Conservation (phyloP, 2,329 filamentous ascomycete species). For the Botrytis hyacinthi region DNA sequence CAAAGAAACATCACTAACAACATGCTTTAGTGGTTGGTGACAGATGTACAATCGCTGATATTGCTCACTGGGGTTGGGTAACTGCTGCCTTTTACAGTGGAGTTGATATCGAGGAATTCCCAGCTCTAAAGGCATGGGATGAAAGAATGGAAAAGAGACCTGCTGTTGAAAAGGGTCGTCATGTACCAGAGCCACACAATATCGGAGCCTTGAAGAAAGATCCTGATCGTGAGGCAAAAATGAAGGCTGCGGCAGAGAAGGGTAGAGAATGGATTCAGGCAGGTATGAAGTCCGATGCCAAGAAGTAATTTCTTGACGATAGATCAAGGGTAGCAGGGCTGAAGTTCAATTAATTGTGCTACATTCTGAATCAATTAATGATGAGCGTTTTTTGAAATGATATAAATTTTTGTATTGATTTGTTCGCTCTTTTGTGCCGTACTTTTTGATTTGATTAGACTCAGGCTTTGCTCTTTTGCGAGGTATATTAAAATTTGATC, state of each 20-base stretch:
- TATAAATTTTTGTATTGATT: not conserved
- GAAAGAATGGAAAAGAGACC: slow-evolving; percentile 66
- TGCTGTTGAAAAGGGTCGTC: slow-evolving; percentile 70
- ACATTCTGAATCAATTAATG: not conserved
- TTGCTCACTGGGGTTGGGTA: slow-evolving; percentile 49
- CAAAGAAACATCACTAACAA: not conserved
- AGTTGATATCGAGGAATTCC: slow-evolving; percentile 72
- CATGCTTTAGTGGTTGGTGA: slow-evolving; percentile 55
- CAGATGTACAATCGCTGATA: slow-evolving; percentile 72
- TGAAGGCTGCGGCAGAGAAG: slow-evolving; percentile 55
- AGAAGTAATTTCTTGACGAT: slow-evolving; percentile 27
- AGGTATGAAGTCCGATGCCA: slow-evolving; percentile 53
- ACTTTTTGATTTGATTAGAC: not conserved
- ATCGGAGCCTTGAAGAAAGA: slow-evolving; percentile 50
- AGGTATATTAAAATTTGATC: not conserved
- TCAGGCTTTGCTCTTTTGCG: not conserved
- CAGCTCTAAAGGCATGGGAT: slow-evolving; percentile 73
- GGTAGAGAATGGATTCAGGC: slow-evolving; percentile 63
- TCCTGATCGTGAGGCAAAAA: slow-evolving; percentile 44
- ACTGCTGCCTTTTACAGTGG: slow-evolving; percentile 46
- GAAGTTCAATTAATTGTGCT: too few relatives aligned
- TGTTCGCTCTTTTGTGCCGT: not conserved
- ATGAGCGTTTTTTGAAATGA: not conserved
- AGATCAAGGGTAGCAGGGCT: not conserved
- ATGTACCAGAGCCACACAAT: slow-evolving; percentile 67